Base-by-base conservation (phyloP, 129 eudicot species). In the Erigeron canadensis region DNA sequence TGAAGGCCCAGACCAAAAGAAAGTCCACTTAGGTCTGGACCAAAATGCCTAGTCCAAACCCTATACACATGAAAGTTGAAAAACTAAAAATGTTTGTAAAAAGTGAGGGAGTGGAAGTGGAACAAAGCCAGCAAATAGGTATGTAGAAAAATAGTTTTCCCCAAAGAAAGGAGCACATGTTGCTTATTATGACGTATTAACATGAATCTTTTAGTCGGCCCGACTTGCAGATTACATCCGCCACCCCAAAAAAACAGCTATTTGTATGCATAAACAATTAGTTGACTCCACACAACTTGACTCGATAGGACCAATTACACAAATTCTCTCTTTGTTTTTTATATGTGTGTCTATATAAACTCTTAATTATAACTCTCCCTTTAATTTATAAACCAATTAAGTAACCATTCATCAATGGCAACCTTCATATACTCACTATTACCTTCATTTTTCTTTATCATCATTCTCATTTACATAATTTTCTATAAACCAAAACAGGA, bases 151-250 rank as follows among this genome's bases (percentile, higher is more conserved):
- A 51, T 51, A 21, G 57, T 51, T 51, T 51, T 76, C 61, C 68
- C 68, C 18, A 51, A 63, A 16, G 55, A 57, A 23, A 40, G 17
- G 22, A 66, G 74, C 66, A 77, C 81, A 77, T 70, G 76, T 43
- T 0, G 16, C 7, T 60, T 73, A 47, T n/a, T n/a, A n/a, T n/a
- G n/a, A n/a, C n/a, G n/a, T n/a, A 28, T 28, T 37, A 73, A 62
- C 65, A 39, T 70, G 28, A 58, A 76, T 76, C 81, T 77, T 77
- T 77, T 48, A 50, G 76, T 77, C 81, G 81, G 81, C 47, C 76
- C 65, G 81, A 69, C 75, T 62, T 40, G 18, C 3, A 77, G 81
- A 77, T 77, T 70, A 48, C 71, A 77, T 77, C 22, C 37, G 51
- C 80, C 80, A 67, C 53, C 80, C 50, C 66, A 22, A 28, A 70